Conservation (phyloP, 2,329 filamentous ascomycete genomes). For the Tothia fuscella region DNA sequence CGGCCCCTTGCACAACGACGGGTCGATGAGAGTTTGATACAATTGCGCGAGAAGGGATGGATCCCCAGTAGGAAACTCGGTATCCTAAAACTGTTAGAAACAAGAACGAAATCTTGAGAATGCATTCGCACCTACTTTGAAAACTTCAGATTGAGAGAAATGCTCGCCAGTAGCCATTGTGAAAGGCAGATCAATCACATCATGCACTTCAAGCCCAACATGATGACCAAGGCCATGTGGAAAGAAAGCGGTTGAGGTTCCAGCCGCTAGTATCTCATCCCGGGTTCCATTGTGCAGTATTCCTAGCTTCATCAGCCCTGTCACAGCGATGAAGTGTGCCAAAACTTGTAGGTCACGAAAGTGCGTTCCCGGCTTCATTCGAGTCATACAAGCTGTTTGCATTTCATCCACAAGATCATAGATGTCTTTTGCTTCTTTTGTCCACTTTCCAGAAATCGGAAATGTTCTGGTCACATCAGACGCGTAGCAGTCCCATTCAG, state of each 20-base stretch:
- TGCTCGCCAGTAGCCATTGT: too few species aligned
- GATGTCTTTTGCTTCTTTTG: slow-evolving; percentile 55
- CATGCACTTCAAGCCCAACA: slow-evolving; percentile 85
- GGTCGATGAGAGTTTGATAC: slow-evolving; percentile 5
- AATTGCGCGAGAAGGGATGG: not conserved
- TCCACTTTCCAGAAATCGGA: slow-evolving; percentile 62
- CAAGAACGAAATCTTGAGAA: too few species aligned
- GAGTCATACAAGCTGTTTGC: slow-evolving; percentile 62
- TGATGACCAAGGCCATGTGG: slow-evolving; percentile 88
- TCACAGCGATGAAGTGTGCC: slow-evolving; percentile 60
- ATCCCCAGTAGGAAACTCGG: not conserved
- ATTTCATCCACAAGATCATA: slow-evolving; percentile 70
- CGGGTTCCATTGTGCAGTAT: slow-evolving; percentile 53
- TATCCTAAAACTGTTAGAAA: not conserved
- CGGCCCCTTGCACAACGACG: not conserved
- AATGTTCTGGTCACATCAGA: slow-evolving; percentile 85
- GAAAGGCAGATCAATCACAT: slow-evolving; percentile 28
- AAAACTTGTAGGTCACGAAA: slow-evolving; percentile 63
- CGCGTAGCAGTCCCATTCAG: slow-evolving; percentile 75
- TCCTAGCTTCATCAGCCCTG: slow-evolving; percentile 58
- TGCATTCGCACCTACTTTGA: too few species aligned
- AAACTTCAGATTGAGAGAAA: too few species aligned
- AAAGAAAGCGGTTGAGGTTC: slow-evolving; percentile 83
- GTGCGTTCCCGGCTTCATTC: slow-evolving; percentile 54
- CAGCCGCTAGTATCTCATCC: slow-evolving; percentile 61